Conservation (phyloP, 108 stramenopile genomes). For the Skeletonema tropicum region DNA sequence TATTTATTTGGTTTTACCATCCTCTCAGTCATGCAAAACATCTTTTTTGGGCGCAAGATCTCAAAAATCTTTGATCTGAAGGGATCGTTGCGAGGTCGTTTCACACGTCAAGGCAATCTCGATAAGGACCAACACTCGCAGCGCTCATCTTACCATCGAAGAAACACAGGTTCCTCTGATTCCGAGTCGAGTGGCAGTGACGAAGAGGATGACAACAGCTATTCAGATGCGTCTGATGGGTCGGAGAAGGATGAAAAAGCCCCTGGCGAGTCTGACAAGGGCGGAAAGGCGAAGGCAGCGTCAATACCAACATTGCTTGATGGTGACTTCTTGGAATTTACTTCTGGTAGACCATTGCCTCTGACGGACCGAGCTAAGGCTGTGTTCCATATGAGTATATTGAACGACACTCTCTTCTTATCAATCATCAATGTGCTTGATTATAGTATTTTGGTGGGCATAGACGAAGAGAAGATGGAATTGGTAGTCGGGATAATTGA, state of each 20-base stretch:
- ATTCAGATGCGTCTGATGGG: slow-evolving; percentile 20
- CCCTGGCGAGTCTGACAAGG: slow-evolving; percentile 20
- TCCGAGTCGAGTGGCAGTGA: slow-evolving; percentile 32
- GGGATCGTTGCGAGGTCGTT: slow-evolving; percentile 91
- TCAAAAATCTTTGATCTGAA: slow-evolving; percentile 93
- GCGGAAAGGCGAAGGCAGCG: slow-evolving; percentile 26
- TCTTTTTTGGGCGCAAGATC: slow-evolving; percentile 93
- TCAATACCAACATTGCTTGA: slow-evolving; percentile 82
- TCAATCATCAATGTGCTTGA: slow-evolving; percentile 96
- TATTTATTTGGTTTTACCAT: not conserved
- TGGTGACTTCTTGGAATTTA: slow-evolving; percentile 96
- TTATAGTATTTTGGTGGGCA: slow-evolving; percentile 96
- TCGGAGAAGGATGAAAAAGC: slow-evolving; percentile 27
- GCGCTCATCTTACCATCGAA: slow-evolving; percentile 29
- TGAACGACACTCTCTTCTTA: slow-evolving; percentile 95
- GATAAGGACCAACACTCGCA: slow-evolving; percentile 39
- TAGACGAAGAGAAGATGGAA: slow-evolving; percentile 92
- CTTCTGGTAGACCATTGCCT: slow-evolving; percentile 91
- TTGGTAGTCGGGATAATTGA: slow-evolving; percentile 98
- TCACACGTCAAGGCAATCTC: slow-evolving; percentile 71
- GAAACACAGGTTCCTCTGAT: slow-evolving; percentile 45
- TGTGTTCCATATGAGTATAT: slow-evolving; percentile 92
- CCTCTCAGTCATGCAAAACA: slow-evolving; percentile 67
- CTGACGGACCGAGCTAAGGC: slow-evolving; percentile 92
- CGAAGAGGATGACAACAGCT: slow-evolving; percentile 42